Percentiles rank a stretch among this genome's conserved stretches.
phyloP scores from a whole-genome alignment of 2,329 filamentous ascomycete genomes.

The Xylariales sp. region DNA sequence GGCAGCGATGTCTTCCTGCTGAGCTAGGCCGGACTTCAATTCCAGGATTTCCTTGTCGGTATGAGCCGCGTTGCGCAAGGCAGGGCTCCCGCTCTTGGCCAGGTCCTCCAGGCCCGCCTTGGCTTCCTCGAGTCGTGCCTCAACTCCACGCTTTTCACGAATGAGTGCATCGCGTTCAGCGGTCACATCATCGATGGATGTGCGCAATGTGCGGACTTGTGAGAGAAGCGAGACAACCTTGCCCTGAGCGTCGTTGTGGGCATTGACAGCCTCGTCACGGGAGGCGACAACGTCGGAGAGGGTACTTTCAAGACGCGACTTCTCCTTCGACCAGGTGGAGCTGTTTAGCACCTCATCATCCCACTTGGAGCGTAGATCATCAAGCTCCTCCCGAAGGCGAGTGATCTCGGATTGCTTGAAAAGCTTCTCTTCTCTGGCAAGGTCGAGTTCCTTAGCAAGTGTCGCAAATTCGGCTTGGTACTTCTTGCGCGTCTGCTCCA shows the following conservation, averaged over 20 bases:
- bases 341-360: constrained; percentile 97
- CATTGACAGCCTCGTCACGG: constrained; percentile 87
- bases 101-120: constrained; percentile 86
- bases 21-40: constrained; percentile 80
- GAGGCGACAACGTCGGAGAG: constrained; percentile 83
- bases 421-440: constrained; percentile 83
- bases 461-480: constrained; percentile 91
- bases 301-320: constrained; percentile 83
- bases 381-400: constrained; percentile 88
- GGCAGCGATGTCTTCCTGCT: constrained; percentile 87
- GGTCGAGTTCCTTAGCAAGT: constrained; percentile 85
- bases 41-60: constrained; percentile 87
- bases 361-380: constrained; percentile 93
- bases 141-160: constrained; percentile 86
- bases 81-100: constrained; percentile 76
- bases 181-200: constrained; percentile 78
- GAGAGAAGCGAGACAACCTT: constrained; percentile 88
- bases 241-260: constrained; percentile 90
- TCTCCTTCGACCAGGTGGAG: constrained; percentile 98
- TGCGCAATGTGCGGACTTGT: constrained; percentile 79
- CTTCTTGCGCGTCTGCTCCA: constrained; percentile 97
- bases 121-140: constrained; percentile 80
- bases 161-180: constrained; percentile 79
- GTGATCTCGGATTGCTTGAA: constrained; percentile 84
- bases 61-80: constrained; percentile 82